Evolutionary conservation across 2,329 filamentous ascomycete species (phyloP).

Genomic region (Pseudogymnoascus sp.): DNA sequence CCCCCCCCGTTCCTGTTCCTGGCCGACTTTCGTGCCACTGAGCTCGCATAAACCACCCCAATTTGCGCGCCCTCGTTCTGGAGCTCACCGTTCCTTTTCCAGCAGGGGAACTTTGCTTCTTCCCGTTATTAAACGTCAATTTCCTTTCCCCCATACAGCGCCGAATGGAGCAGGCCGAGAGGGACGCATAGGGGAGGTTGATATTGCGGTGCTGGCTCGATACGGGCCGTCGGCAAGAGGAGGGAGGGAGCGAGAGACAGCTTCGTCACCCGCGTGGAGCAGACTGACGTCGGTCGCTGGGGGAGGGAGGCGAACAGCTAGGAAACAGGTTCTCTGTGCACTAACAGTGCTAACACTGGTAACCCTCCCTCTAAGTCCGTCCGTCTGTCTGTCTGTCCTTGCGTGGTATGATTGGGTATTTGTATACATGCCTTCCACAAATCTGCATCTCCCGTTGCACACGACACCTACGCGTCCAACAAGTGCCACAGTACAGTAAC

Average conservation of each 20-base stretch:
- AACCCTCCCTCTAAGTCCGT: not conserved
- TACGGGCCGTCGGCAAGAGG: not conserved
- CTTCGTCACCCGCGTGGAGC: not conserved
- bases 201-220: not conserved
- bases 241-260: not conserved
- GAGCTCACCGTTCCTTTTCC: too few relatives aligned
- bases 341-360: not conserved
- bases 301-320: not conserved
- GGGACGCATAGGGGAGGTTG: not conserved
- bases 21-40: too few relatives aligned
- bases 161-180: not conserved
- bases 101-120: not conserved
- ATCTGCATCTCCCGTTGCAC: not conserved
- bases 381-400: not conserved
- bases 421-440: not conserved
- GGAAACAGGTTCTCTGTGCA: not conserved
- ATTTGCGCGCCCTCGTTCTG: too few relatives aligned
- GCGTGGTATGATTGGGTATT: not conserved
- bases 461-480: not conserved
- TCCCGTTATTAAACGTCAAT: not conserved
- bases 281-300: not conserved
- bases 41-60: too few relatives aligned
- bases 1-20: not conserved
- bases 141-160: not conserved
- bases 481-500: too few relatives aligned